These are phyloP conservation scores for Trametes pubescens DNA, from an alignment of 1,284 basidiomycete genomes.

Conservation along the genomic window DNA sequence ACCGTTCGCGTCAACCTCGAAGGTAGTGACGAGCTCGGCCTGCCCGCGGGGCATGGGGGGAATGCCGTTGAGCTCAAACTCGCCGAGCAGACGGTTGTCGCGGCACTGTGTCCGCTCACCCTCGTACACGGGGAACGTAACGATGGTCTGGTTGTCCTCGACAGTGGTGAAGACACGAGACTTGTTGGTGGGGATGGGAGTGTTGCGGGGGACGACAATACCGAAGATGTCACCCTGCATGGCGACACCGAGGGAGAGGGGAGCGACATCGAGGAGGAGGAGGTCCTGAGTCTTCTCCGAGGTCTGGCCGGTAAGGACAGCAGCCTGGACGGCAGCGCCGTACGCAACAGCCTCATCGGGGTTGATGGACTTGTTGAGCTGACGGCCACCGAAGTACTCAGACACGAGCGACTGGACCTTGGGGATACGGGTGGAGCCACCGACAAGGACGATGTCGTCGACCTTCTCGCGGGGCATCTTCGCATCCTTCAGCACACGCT, in stretches of 20 bases:
- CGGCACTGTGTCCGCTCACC: constrained; percentile 97
- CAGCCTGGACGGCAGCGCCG: constrained; percentile 97
- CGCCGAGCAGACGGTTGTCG: constrained; percentile 95
- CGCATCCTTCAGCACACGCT: constrained; percentile 98
- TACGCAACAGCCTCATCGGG: constrained; percentile 96
- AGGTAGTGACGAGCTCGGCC: constrained; percentile 95
- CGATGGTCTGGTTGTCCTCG: constrained; percentile 98
- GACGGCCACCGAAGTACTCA: constrained; percentile 96
- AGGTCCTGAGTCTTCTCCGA: constrained; percentile 97
- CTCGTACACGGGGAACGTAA: constrained; percentile 97
- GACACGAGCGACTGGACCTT: constrained; percentile 99
- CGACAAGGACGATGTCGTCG: constrained; percentile 99
- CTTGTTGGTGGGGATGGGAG: constrained; percentile 97
- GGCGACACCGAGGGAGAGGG: constrained; percentile 96
- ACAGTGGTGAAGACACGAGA: constrained; percentile 96
- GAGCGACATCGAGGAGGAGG: constrained; percentile 94
- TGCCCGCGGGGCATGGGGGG: constrained; percentile 97
- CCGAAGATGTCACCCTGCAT: constrained; percentile 99
- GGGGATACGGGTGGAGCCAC: constrained; percentile 99
- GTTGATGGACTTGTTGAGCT: constrained; percentile 99
- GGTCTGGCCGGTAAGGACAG: constrained; percentile 94
- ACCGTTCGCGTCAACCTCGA: constrained; percentile 98
- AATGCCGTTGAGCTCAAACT: constrained; percentile 97
- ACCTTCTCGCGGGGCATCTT: constrained; percentile 98
- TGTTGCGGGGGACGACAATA: constrained; percentile 96